Conservation (phyloP, 1,284 basidiomycete species). For the Coniferiporia weirii region DNA sequence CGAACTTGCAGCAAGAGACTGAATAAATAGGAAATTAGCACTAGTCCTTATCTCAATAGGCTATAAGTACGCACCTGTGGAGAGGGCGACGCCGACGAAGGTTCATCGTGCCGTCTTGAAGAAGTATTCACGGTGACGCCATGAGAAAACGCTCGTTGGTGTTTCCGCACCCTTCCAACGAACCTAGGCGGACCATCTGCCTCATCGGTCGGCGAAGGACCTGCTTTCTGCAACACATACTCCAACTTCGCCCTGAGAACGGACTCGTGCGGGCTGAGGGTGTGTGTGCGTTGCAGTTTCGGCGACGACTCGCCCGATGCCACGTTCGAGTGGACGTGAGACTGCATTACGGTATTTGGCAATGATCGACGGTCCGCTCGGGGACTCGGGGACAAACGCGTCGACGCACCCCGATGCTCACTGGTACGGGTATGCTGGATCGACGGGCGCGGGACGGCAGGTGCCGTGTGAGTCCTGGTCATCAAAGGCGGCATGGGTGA, state of each 20-base stretch:
- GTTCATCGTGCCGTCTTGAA: constrained; percentile 5
- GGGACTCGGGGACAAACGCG: constrained; percentile 6
- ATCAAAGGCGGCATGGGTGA: constrained; percentile 16
- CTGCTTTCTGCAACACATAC: constrained; percentile 36
- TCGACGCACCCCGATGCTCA: not conserved
- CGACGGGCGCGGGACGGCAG: constrained; percentile 9
- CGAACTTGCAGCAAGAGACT: constrained; percentile 14
- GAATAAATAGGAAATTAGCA: not conserved
- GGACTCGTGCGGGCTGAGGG: constrained; percentile 46
- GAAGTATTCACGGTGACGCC: constrained; percentile 13
- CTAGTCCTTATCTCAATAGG: not conserved
- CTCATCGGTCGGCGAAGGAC: constrained; percentile 27
- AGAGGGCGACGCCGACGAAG: constrained; percentile 7
- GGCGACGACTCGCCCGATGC: constrained; percentile 12
- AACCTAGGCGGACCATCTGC: constrained; percentile 6
- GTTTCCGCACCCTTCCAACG: constrained; percentile 3
- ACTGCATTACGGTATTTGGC: constrained; percentile 14
- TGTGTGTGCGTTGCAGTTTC: constrained; percentile 10
- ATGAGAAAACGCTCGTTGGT: constrained; percentile 13
- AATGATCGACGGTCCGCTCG: constrained; percentile 12
- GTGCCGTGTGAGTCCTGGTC: constrained; percentile 15
- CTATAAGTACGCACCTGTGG: constrained; percentile 24
- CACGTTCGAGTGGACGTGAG: constrained; percentile 3
- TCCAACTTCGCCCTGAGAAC: constrained; percentile 53
- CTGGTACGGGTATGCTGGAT: not conserved